phyloP scores from a whole-genome alignment of 1,284 basidiomycete species.

The Leccinum pachyderme region DNA sequence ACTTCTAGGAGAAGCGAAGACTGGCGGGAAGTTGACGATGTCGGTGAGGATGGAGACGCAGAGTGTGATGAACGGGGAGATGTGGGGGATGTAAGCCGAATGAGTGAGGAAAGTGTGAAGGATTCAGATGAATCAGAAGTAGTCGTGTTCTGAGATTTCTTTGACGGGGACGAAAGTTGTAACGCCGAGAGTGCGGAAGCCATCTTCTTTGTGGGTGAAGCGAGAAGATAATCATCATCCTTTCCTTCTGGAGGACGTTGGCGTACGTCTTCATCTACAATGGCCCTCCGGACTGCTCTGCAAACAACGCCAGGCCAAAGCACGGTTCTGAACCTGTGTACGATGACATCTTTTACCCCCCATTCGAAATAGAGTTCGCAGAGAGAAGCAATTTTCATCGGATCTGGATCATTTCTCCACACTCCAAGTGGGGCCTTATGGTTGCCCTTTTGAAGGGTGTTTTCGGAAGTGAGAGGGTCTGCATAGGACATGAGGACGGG shows the following conservation, averaged over 20 bases:
- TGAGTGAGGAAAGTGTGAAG: constrained; percentile 23
- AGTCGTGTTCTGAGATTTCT: constrained; percentile 4
- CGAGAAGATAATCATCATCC: neutral
- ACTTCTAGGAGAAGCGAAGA: constrained; percentile 43
- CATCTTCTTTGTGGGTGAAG: constrained; percentile 22
- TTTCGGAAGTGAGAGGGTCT: constrained; percentile 71
- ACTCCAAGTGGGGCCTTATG: constrained; percentile 35
- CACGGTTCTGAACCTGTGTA: constrained; percentile 75
- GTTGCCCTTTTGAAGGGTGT: constrained; percentile 40
- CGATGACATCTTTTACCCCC: constrained; percentile 63
- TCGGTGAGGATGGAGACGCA: neutral
- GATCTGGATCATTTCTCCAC: constrained; percentile 66
- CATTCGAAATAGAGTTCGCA: constrained; percentile 81
- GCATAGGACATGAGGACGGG: constrained; percentile 74
- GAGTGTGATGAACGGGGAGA: constrained; percentile 4
- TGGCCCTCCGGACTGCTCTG: constrained; percentile 60
- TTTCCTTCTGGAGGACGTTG: neutral
- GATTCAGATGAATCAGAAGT: constrained; percentile 7
- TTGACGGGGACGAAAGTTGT: constrained; percentile 19
- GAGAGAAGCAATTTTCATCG: constrained; percentile 68
- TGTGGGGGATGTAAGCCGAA: constrained; percentile 9
- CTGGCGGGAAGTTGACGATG: neutral
- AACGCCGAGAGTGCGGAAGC: constrained; percentile 16
- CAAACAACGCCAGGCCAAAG: constrained; percentile 70
- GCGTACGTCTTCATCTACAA: constrained; percentile 33